Conservation (phyloP, 2,329 filamentous ascomycete genomes). For the Pseudogymnoascus sp. region DNA sequence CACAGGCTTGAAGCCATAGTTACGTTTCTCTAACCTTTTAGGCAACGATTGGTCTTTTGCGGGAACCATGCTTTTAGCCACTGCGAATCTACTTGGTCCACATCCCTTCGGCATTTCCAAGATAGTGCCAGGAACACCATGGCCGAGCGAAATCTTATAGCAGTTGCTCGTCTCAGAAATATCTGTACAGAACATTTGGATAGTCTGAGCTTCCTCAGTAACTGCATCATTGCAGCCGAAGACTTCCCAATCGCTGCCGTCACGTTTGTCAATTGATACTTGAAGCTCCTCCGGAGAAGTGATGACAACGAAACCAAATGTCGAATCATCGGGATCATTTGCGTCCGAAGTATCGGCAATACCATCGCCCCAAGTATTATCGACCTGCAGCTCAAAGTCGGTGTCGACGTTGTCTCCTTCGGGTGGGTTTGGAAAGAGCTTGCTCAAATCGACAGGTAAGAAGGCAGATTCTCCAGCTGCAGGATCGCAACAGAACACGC, state of each 20-base stretch:
- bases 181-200: conserved; percentile 24
- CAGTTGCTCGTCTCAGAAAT: conserved; percentile 19
- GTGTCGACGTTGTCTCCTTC: conserved; percentile 18
- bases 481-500: conserved; percentile 23
- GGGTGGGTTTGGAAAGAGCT: conserved; percentile 23
- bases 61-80: conserved; percentile 18
- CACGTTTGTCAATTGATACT: conserved; percentile 23
- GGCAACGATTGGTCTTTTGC: conserved; percentile 19
- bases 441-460: conserved; percentile 20
- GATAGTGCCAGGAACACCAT: conserved; percentile 25
- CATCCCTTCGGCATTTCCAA: conserved; percentile 25
- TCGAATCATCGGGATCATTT: conserved; percentile 12
- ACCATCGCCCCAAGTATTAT: conserved; percentile 14
- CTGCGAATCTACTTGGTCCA: conserved; percentile 23
- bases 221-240: conserved; percentile 21
- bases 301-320: conserved; percentile 17
- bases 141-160: conserved; percentile 21
- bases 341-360: background rate
- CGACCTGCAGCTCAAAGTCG: conserved; percentile 17
- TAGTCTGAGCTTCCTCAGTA: conserved; percentile 20
- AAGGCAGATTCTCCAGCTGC: conserved; percentile 18
- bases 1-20: conserved; percentile 6
- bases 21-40: conserved; percentile 14
- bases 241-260: conserved; percentile 28
- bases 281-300: conserved; percentile 21